Conservation (phyloP, 352 stramenopile genomes). For the Globisporangium ultimum region DNA sequence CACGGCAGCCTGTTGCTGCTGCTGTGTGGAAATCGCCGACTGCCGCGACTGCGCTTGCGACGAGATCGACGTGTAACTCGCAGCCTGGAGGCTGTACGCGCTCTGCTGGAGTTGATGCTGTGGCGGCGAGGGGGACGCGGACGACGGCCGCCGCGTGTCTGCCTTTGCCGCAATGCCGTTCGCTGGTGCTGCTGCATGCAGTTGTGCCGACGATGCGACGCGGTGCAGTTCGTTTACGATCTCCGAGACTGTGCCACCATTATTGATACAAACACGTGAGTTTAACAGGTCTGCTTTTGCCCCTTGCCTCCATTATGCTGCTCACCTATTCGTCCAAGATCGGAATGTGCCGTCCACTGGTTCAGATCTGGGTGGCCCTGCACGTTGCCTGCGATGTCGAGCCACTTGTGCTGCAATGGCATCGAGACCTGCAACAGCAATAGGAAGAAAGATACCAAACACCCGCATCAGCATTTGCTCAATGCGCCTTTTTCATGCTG, state of each 20-base stretch:
- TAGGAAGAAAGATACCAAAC: too few species aligned
- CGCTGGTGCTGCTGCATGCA: not conserved
- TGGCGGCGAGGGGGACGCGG: constrained; percentile 2
- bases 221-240: constrained; percentile 58
- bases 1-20: constrained; percentile 26
- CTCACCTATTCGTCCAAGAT: constrained; percentile 69
- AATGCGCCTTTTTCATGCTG: not conserved
- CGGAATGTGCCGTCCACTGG: constrained; percentile 81
- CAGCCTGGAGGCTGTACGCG: constrained; percentile 2
- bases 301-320: not conserved
- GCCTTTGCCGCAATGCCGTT: not conserved
- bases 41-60: not conserved
- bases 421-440: constrained; percentile 45
- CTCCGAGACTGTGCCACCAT: constrained; percentile 36
- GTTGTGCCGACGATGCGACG: constrained; percentile 14
- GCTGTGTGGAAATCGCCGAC: constrained; percentile 12
- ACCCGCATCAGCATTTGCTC: not conserved
- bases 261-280: too few species aligned
- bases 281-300: too few species aligned
- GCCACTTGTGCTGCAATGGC: constrained; percentile 66
- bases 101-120: constrained; percentile 3
- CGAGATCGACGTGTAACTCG: not conserved
- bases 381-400: constrained; percentile 70
- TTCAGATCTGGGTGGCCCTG: constrained; percentile 67
- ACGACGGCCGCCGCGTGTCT: constrained; percentile 5